Evolutionary conservation across 2,329 filamentous ascomycete species (phyloP).

Genomic region (Colletotrichum caudatum): DNA sequence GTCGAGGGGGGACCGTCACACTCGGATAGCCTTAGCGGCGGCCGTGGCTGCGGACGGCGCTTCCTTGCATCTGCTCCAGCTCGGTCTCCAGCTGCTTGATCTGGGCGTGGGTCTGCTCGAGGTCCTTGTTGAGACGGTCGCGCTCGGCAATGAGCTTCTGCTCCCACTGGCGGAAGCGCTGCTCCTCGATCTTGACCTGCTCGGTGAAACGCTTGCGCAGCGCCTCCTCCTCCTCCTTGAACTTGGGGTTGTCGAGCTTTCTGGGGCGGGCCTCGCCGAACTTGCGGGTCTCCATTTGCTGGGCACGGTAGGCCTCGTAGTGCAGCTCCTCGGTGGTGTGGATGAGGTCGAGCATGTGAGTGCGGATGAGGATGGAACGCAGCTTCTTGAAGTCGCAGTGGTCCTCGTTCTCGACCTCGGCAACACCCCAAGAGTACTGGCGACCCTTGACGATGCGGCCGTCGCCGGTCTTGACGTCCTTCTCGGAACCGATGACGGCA

Average conservation of each 20-base stretch:
- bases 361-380: constrained; percentile 97
- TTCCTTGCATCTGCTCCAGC: constrained; percentile 93
- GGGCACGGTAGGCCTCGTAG: constrained; percentile 98
- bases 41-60: constrained; percentile 88
- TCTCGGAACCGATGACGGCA: constrained; percentile 98
- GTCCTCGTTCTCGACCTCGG: constrained; percentile 99
- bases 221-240: constrained; percentile 99
- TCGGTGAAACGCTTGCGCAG: constrained; percentile 99
- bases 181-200: constrained; percentile 99
- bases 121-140: constrained; percentile 99
- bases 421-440: constrained; percentile 99
- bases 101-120: constrained; percentile 95
- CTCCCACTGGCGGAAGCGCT: constrained; percentile 99
- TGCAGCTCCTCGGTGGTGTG: constrained; percentile 99
- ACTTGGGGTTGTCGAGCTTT: constrained; percentile 99
- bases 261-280: constrained; percentile 96
- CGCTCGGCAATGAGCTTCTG: constrained; percentile 99
- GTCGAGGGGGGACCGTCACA: constrained; percentile 19
- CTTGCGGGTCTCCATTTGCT: constrained; percentile 99
- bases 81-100: constrained; percentile 94
- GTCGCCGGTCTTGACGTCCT: constrained; percentile 97
- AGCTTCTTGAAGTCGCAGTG: constrained; percentile 99
- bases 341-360: constrained; percentile 99
- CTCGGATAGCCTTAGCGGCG: constrained; percentile 74
- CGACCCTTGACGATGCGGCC: constrained; percentile 98